Conservation (phyloP, 768 basidiomycete genomes). For the Postia placenta region DNA sequence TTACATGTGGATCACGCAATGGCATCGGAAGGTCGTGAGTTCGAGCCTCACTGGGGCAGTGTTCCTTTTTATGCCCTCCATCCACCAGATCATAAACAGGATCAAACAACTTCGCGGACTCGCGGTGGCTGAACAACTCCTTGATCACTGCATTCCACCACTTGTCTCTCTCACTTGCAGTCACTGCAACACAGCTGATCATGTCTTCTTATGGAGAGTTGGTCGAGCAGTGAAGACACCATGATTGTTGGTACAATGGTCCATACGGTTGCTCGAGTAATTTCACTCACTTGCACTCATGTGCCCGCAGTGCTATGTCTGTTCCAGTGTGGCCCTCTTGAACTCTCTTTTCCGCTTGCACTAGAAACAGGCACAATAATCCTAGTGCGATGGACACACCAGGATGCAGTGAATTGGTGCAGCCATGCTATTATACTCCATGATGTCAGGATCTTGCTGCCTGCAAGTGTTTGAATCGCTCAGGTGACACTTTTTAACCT, state of each 20-base stretch:
- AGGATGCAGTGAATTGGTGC: neutral
- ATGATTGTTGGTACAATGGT: neutral
- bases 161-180: too few relatives aligned
- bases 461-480: too few relatives aligned
- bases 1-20: neutral
- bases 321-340: neutral
- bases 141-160: too few relatives aligned
- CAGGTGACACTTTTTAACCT: too few relatives aligned
- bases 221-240: neutral
- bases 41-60: slow-evolving; percentile 52
- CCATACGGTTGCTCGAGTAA: neutral
- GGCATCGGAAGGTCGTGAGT: slow-evolving; percentile 54
- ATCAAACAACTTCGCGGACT: too few relatives aligned
- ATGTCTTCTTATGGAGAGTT: neutral
- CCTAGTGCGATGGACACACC: neutral
- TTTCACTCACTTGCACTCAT: too few relatives aligned
- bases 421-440: too few relatives aligned
- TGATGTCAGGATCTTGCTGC: too few relatives aligned
- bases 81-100: too few relatives aligned
- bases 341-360: neutral
- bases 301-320: too few relatives aligned
- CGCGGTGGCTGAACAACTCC: too few relatives aligned
- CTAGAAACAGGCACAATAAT: neutral
- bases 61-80: neutral
- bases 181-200: too few relatives aligned